A percentile compares a stretch with the other conserved stretches of the same genome.
Conservation (phyloP, 495 filamentous ascomycete genomes). For the Glutinoglossum americanum region DNA sequence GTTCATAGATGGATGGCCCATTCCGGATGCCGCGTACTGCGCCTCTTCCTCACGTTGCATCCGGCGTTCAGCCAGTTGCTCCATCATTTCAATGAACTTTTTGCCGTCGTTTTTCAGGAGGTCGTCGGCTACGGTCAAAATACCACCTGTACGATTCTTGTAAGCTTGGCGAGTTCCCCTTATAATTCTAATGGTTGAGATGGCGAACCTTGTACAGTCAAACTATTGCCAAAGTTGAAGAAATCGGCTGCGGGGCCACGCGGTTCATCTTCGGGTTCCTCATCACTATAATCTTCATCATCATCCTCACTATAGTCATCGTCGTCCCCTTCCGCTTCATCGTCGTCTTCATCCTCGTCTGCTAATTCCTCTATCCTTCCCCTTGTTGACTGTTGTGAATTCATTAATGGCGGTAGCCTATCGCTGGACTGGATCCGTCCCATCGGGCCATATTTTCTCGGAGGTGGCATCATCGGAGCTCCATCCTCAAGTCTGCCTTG, state of each 20-base stretch:
- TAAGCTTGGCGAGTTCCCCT: constrained; percentile 11
- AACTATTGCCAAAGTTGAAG: constrained; percentile 90
- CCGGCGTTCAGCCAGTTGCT: constrained; percentile 87
- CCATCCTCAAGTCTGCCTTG: constrained; percentile 36
- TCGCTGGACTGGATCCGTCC: constrained; percentile 25
- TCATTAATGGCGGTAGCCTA: constrained; percentile 16
- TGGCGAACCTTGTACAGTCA: constrained; percentile 80
- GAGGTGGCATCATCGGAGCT: constrained; percentile 42
- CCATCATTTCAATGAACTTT: constrained; percentile 99
- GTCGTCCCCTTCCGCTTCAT: constrained; percentile 29
- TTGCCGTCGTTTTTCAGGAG: constrained; percentile 96
- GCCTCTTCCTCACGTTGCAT: constrained; percentile 94
- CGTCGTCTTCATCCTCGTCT: constrained; percentile 17
- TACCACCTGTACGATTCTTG: constrained; percentile 50
- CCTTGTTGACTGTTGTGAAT: constrained; percentile 15
- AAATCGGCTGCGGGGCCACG: constrained; percentile 46
- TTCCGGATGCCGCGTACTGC: constrained; percentile 36
- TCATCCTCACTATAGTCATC: constrained; percentile 26
- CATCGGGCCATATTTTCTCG: constrained; percentile 32
- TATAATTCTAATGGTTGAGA: constrained; percentile 4
- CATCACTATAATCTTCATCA: constrained; percentile 31
- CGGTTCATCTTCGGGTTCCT: constrained; percentile 31
- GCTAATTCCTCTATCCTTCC: constrained; percentile 36
- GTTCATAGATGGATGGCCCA: constrained; percentile 34
- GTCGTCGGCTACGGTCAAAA: constrained; percentile 96